Conservation (phyloP, 2,329 filamentous ascomycete species). For the Lachnellula suecica region DNA sequence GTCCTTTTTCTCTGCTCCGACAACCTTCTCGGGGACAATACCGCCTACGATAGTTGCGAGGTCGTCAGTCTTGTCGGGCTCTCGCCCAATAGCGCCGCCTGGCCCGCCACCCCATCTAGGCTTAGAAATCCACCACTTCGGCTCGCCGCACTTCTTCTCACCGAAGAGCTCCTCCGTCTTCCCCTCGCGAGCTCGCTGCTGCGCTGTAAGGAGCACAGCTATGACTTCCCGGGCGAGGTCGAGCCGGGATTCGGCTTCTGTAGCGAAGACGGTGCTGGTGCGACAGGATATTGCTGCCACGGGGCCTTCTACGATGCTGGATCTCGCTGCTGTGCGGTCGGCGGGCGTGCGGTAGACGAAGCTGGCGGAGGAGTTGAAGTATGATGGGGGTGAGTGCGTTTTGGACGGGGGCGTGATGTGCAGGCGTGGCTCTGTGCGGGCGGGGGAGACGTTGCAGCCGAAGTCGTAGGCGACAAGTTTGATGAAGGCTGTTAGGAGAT, state of each 20-base stretch:
- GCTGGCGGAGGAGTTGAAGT: slow-evolving; percentile 57
- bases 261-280: slow-evolving; percentile 51
- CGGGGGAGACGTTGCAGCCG: slow-evolving; percentile 57
- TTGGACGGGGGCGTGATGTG: slow-evolving; percentile 43
- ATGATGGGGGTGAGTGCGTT: slow-evolving; percentile 34
- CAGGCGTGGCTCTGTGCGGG: slow-evolving; percentile 59
- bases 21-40: background rate
- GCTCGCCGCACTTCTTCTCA: too few species aligned
- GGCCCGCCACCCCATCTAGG: slow-evolving; percentile 63
- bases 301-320: slow-evolving; percentile 61
- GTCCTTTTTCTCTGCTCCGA: background rate
- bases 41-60: slow-evolving; percentile 1
- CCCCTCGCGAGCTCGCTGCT: slow-evolving; percentile 60
- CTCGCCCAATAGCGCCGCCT: slow-evolving; percentile 62
- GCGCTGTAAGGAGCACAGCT: slow-evolving; percentile 60
- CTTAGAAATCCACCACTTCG: slow-evolving; percentile 62
- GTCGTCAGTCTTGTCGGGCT: slow-evolving; percentile 38
- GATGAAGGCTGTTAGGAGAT: slow-evolving; percentile 57
- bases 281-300: slow-evolving; percentile 60
- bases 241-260: slow-evolving; percentile 55
- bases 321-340: slow-evolving; percentile 59
- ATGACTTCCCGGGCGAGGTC: slow-evolving; percentile 63
- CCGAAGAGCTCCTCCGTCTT: slow-evolving; percentile 56
- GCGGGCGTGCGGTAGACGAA: slow-evolving; percentile 61
- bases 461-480: slow-evolving; percentile 67